Evolutionary conservation across 164 flowering plant genomes (phyloP).

Genomic region (Warburgia ugandensis): DNA sequence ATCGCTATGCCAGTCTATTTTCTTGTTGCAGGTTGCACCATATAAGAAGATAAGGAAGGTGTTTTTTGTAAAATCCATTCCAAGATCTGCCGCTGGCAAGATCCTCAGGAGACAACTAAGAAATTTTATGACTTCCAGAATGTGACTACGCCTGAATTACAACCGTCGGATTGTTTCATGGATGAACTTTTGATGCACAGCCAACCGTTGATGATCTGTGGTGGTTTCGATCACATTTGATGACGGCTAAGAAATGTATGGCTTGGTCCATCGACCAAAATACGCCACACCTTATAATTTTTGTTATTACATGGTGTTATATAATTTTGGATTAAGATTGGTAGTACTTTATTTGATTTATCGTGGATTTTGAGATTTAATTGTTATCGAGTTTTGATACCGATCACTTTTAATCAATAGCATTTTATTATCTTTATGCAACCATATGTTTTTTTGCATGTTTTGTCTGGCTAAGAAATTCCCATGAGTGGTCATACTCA

Average conservation of each 20-base stretch:
- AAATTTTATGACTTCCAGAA: constrained; percentile 28
- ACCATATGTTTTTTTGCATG: too few species aligned
- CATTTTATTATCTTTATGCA: too few species aligned
- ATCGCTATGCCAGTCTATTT: too few species aligned
- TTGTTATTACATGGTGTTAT: too few species aligned
- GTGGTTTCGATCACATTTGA: background rate
- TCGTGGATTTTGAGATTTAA: too few species aligned
- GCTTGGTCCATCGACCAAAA: background rate
- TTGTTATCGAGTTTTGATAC: too few species aligned
- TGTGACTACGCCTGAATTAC: constrained; percentile 17
- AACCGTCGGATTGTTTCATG: background rate
- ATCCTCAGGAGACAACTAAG: constrained; percentile 50
- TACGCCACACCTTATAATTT: too few species aligned
- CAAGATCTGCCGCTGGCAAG: constrained; percentile 73
- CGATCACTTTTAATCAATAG: too few species aligned
- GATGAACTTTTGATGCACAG: background rate
- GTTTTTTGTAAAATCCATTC: constrained; percentile 41
- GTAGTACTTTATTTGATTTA: too few species aligned
- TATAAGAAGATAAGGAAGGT: constrained; percentile 70
- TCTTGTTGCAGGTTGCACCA: constrained; percentile 65
- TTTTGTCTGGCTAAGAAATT: too few species aligned
- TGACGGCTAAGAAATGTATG: background rate
- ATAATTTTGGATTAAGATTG: too few species aligned
- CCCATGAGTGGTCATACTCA: too few species aligned
- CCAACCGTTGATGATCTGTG: background rate